A percentile compares a stretch with the other conserved stretches of the same genome.
phyloP scores from a whole-genome alignment of 176 grass and related monocot species.

The Dendrocalamus sinicus region DNA sequence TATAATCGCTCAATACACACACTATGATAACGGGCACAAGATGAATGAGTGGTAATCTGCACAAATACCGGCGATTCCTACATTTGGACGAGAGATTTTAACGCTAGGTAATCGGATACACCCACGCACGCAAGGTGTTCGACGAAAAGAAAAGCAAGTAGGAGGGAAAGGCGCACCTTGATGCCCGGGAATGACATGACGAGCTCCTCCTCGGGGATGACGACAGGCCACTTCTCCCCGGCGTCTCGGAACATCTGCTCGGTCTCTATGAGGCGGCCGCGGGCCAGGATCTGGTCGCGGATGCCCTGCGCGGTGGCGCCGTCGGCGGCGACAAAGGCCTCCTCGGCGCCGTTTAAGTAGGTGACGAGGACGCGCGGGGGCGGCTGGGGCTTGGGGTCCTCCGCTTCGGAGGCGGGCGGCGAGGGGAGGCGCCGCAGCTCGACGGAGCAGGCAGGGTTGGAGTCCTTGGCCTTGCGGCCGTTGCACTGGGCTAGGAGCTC shows the following conservation, averaged over 20 bases:
- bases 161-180: slow-evolving; percentile 49
- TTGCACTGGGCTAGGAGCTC: slow-evolving; percentile 97
- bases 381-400: slow-evolving; percentile 30
- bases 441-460: slow-evolving; percentile 88
- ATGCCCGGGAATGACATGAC: slow-evolving; percentile 73
- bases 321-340: slow-evolving; percentile 65
- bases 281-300: slow-evolving; percentile 75
- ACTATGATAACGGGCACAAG: not conserved
- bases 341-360: slow-evolving; percentile 79
- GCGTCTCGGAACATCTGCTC: slow-evolving; percentile 91
- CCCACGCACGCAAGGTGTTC: slow-evolving; percentile 34
- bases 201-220: slow-evolving; percentile 86
- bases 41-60: not conserved
- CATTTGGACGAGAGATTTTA: not conserved
- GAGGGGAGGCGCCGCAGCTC: slow-evolving; percentile 83
- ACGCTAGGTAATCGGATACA: not conserved
- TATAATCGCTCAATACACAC: too few relatives aligned
- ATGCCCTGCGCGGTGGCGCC: slow-evolving; percentile 74
- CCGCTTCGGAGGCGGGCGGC: not conserved
- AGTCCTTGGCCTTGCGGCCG: slow-evolving; percentile 90
- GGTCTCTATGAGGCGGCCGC: slow-evolving; percentile 76
- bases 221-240: slow-evolving; percentile 80
- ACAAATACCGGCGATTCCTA: not conserved
- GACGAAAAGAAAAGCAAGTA: slow-evolving; percentile 25
- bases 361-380: slow-evolving; percentile 73